Conservation (phyloP, 441 rosid species). For the Daphne laureola region DNA sequence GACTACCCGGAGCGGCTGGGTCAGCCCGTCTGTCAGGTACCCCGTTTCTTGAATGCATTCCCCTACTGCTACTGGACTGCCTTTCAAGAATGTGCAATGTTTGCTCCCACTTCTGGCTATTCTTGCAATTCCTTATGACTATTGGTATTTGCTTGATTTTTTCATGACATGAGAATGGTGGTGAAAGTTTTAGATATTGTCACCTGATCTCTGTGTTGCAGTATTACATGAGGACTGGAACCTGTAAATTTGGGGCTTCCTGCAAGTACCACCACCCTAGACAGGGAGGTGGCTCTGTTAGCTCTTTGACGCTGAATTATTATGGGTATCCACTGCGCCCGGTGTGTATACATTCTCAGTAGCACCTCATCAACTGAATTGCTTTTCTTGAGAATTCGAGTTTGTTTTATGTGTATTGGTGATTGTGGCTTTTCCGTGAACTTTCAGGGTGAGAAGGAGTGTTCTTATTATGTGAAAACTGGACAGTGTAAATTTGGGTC, state of each 20-base stretch:
- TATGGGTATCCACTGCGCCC: conserved; percentile 80
- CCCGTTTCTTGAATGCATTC: conserved; percentile 4
- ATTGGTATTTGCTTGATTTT: conserved; percentile 14
- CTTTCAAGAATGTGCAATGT: background rate
- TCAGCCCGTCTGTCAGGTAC: conserved; percentile 89
- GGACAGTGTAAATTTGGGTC: conserved; percentile 91
- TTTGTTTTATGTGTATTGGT: background rate
- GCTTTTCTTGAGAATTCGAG: background rate
- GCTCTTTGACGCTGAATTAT: conserved; percentile 54
- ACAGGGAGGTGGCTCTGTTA: conserved; percentile 51
- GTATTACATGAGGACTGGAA: conserved; percentile 84
- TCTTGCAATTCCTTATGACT: too few relatives aligned
- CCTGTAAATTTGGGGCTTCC: conserved; percentile 81
- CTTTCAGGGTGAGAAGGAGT: conserved; percentile 65
- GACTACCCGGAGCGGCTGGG: conserved; percentile 73
- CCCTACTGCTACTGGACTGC: background rate
- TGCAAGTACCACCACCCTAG: conserved; percentile 96
- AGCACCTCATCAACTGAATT: conserved; percentile 1
- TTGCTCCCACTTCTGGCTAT: background rate
- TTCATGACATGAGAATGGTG: background rate
- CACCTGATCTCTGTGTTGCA: conserved; percentile 18
- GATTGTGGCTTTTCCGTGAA: conserved; percentile 11
- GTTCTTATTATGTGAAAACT: conserved; percentile 86
- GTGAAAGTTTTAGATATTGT: too few relatives aligned
- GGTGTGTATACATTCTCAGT: conserved; percentile 44